A percentile compares a stretch with the other conserved stretches of the same genome.
Evolutionary conservation across 345 rosid genomes (phyloP).

Genomic region (Firmiana major): DNA sequence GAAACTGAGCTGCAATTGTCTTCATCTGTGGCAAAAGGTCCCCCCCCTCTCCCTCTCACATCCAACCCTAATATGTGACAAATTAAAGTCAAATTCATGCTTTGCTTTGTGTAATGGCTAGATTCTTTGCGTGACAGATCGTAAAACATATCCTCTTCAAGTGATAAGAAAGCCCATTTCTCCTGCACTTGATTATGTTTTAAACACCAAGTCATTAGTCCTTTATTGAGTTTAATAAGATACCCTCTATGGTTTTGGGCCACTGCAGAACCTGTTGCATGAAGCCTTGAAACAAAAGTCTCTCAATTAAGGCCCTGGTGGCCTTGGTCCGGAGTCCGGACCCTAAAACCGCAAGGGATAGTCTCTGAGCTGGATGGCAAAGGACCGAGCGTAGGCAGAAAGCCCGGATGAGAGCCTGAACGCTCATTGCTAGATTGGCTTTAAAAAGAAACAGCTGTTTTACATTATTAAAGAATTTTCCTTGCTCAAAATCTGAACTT

Average conservation of each 20-base stretch:
- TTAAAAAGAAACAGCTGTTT: too few species aligned
- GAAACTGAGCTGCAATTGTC: neutral
- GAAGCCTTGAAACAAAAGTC: neutral
- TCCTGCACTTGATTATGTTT: neutral
- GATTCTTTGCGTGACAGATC: slow-evolving; percentile 8
- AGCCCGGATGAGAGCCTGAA: neutral
- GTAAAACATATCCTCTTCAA: neutral
- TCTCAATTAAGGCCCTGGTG: neutral
- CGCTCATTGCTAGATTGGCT: neutral
- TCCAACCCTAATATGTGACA: slow-evolving; percentile 1
- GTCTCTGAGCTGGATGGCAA: too few species aligned
- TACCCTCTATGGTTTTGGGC: neutral
- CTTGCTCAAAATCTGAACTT: neutral
- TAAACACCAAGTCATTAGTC: neutral
- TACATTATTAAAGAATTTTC: neutral
- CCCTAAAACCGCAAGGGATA: neutral
- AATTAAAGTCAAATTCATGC: slow-evolving; percentile 1
- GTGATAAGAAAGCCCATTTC: slow-evolving; percentile 4
- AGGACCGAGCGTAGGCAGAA: neutral
- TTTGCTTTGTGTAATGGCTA: neutral
- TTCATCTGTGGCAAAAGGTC: neutral
- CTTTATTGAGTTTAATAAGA: neutral
- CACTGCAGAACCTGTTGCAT: neutral
- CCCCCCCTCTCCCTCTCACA: slow-evolving; percentile 2
- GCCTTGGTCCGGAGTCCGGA: neutral